Evolutionary conservation across 768 basidiomycete species (phyloP), one percentile per base, ranked within the genome.

Genomic region (Rhizopogon salebrosus): DNA sequence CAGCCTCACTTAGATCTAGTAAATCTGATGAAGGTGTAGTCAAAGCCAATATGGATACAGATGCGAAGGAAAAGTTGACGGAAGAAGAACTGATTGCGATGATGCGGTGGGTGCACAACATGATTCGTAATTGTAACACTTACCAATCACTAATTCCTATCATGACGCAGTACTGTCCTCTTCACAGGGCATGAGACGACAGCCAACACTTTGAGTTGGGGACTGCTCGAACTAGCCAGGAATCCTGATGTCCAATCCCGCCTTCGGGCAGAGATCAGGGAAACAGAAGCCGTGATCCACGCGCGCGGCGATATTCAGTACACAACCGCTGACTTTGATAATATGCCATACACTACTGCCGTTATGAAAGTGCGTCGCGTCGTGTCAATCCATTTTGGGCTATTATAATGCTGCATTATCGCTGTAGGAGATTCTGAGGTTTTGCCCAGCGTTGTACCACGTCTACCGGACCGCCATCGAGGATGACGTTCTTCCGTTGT

Each of bases 151-250:
- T 13, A 2, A 38, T 38, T 26, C 9, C 31, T 22, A 24, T 13
- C 9, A 10, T 22, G 14, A n/a, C 7, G 7, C 16, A 74, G 73
- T 37, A 76, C 73, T 24, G 70, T 75, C 10, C 58, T 75, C 3
- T 61, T 78, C 13, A 73, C 73, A 43, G 72, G 73, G 2, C 76
- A 84, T 62, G 83, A 85, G 62, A 84, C 83, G 4, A 82, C 78
- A 37, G 75, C 82, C 3, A 79, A 75, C 26, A 74, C 74, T 5
- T 56, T 82, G 18, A 70, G 41, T 27, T 62, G 62, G 62, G 52
- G 53, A 14, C 39, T 64, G 1, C 41, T 58, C 36, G 62, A 64
- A 35, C 43, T 64, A 7, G 53, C 62, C 13, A 60, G 53, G 40
- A 46, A 55, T 39, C 55, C 53, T 0, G 42, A 50, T 4, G 56